Base-by-base conservation (phyloP, 441 rosid genomes). In the Lepidium campestre region DNA sequence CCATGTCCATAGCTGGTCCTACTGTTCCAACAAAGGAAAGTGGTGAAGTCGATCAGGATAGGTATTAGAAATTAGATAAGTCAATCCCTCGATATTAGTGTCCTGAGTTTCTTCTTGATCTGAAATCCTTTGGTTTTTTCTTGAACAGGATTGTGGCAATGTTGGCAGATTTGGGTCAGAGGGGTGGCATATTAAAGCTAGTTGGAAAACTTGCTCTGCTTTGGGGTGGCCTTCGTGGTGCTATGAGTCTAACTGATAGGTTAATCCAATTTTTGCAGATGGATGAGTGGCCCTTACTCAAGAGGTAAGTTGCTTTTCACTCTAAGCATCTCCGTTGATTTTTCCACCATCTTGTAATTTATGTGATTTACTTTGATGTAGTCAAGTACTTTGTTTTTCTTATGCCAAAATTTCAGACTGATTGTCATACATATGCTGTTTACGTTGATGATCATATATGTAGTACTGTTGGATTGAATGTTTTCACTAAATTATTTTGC, bases 171-270 rank as follows among this genome's bases (percentile, higher is more conserved):
- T 76, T 85, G 82, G 99, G 96, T 62, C 98, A 95, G 80, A 92
- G 73, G 82, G 99, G 99, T 72, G 99, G 99, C 70, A 74, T 92
- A 70, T 60, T 92, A 81, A 86, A 35, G 82, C 84, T 95, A 65
- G 87, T 94, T 75, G 90, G 96, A 45, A 94, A 94, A 80, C 54
- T 89, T 80, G 99, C 99, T 62, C 75, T 94, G 85, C 97, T 94
- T 73, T 94, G 99, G 99, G 99, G 97, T 79, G 99, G 99, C 61
- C 76, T 94, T 69, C 97, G 98, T 41, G 97, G 96, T 75, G 98
- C 98, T 67, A 78, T 87, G 85, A 92, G 98, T 85, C 79, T 92
- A 77, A 92, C 97, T 34, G 91, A 87, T 68, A 87, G 52, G 79
- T 89, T 92, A 64, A 90, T 95, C 78, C 76, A 70, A 6, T 90